These are phyloP conservation scores for Beauveria sp. DNA, from an alignment of 2,329 filamentous ascomycete species.

Conservation along the genomic window DNA sequence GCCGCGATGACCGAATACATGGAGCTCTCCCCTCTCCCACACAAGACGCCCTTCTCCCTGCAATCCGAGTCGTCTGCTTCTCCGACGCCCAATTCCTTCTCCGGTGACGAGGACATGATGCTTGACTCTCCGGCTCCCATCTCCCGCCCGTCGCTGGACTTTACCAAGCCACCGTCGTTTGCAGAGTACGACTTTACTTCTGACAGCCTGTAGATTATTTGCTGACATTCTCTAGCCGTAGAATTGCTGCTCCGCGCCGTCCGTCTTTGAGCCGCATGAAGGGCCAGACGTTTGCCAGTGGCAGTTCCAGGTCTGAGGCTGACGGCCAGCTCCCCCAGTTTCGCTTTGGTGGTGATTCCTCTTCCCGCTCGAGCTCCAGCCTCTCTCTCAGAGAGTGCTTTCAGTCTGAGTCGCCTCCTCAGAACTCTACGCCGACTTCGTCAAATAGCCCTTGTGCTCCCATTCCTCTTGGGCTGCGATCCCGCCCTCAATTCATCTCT, in stretches of 20 bases:
- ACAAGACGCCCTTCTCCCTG: conserved; percentile 65
- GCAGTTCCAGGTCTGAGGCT: conserved; percentile 51
- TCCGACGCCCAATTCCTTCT: conserved; percentile 55
- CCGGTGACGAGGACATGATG: conserved; percentile 41
- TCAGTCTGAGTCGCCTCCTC: conserved; percentile 63
- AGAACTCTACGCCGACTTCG: conserved; percentile 55
- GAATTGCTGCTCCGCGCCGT: conserved; percentile 61
- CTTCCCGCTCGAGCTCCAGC: conserved; percentile 23
- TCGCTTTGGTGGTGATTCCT: conserved; percentile 52
- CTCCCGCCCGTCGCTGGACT: conserved; percentile 40
- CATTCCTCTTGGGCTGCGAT: conserved; percentile 51
- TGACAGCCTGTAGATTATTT: conserved; percentile 13
- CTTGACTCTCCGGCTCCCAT: conserved; percentile 50
- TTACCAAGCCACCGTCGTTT: conserved; percentile 36
- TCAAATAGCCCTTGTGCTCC: conserved; percentile 51
- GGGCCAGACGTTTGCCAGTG: conserved; percentile 60
- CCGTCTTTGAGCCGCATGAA: conserved; percentile 71
- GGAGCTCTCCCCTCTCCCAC: conserved; percentile 89
- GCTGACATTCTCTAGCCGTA: conserved; percentile 42
- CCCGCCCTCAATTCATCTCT: conserved; percentile 58
- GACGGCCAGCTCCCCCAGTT: conserved; percentile 67
- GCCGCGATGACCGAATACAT: conserved; percentile 66
- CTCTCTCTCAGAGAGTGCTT: conserved; percentile 76
- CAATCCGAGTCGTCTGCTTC: conserved; percentile 59
- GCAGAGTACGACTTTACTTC: conserved; percentile 42